These are phyloP conservation scores for Lithospermum erythrorhizon DNA, from an alignment of 257 asterid genomes.

Conservation along the genomic window DNA sequence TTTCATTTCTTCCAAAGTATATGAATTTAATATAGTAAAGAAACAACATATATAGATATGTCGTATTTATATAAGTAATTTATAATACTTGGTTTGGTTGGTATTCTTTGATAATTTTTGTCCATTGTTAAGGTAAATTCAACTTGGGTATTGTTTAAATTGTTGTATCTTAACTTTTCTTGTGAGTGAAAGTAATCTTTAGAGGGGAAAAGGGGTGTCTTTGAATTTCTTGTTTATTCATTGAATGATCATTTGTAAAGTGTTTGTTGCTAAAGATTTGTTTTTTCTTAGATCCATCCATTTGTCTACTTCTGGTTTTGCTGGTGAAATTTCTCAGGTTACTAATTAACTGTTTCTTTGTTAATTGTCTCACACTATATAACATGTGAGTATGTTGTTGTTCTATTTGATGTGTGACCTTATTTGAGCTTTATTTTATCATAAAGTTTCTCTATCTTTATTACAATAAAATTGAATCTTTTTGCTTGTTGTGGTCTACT, in stretches of 20 bases:
- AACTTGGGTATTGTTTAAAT: constrained; percentile 27
- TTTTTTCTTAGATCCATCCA: constrained; percentile 45
- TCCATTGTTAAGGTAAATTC: constrained; percentile 10
- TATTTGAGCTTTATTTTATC: constrained; percentile 3
- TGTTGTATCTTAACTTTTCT: constrained; percentile 7
- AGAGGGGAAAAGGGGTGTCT: constrained; percentile 1
- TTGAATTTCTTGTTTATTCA: constrained; percentile 11
- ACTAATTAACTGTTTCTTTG: background rate
- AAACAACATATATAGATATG: too few relatives aligned
- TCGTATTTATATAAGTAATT: too few relatives aligned
- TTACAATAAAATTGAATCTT: too few relatives aligned
- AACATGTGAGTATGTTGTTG: too few relatives aligned
- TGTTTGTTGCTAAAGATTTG: constrained; percentile 35
- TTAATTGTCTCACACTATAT: too few relatives aligned
- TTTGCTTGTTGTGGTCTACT: too few relatives aligned
- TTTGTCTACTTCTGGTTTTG: constrained; percentile 33
- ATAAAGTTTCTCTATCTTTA: background rate
- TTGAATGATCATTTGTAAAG: constrained; percentile 9
- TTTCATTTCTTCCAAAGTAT: constrained; percentile 10
- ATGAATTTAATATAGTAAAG: too few relatives aligned
- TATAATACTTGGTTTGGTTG: too few relatives aligned
- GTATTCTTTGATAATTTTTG: constrained; percentile 7
- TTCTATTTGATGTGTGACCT: constrained; percentile 3
- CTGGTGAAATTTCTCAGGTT: constrained; percentile 24
- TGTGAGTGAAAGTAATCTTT: constrained; percentile 12